These are phyloP conservation scores for Phytophthora meadii DNA, from an alignment of 352 stramenopile genomes.

Conservation along the genomic window DNA sequence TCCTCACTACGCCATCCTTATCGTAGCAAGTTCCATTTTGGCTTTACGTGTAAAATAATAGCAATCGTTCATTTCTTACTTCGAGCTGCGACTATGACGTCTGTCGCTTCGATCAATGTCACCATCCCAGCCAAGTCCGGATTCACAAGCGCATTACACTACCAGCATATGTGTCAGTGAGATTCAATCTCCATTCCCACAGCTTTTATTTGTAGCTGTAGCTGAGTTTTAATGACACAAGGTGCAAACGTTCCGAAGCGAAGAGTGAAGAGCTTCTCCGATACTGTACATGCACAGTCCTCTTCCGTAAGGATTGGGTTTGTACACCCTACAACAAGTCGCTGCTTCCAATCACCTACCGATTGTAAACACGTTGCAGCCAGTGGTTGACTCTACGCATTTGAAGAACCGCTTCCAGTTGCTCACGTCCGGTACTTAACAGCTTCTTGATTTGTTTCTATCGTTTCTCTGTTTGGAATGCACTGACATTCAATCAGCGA, in stretches of 20 bases:
- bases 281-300: neutral
- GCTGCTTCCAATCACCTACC: slow-evolving; percentile 22
- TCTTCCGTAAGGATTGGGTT: neutral
- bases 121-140: neutral
- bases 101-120: neutral
- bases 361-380: slow-evolving; percentile 20
- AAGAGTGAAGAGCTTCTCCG: neutral
- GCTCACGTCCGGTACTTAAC: slow-evolving; percentile 32
- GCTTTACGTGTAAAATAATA: slow-evolving; percentile 53
- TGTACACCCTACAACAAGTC: neutral
- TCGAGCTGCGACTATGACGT: neutral
- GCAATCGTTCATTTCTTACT: slow-evolving; percentile 32
- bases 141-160: no score
- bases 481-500: slow-evolving; percentile 63
- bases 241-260: no score
- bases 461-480: slow-evolving; percentile 15
- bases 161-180: no score
- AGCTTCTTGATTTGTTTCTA: slow-evolving; percentile 14
- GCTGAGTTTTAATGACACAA: neutral
- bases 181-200: no score
- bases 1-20: slow-evolving; percentile 35
- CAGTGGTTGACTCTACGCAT: slow-evolving; percentile 2
- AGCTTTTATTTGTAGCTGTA: no score
- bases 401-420: slow-evolving; percentile 8
- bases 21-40: slow-evolving; percentile 50